Base-by-base conservation (phyloP, 2,329 filamentous ascomycete species). In the Nothophaeocryptopus gaeumannii region DNA sequence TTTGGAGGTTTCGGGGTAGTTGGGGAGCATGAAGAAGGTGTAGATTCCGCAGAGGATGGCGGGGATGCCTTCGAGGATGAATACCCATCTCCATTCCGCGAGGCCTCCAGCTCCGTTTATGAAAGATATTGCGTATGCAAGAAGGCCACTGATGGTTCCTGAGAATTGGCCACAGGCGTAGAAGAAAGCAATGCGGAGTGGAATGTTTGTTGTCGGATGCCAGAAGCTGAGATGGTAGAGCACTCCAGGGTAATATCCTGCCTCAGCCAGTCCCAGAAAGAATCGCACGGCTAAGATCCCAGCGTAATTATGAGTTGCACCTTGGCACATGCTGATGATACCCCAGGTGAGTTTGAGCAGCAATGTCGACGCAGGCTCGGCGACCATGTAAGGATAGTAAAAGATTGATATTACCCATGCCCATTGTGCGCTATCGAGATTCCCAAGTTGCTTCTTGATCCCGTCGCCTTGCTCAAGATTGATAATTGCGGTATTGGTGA, bases 1-100 rank as follows among this genome's bases (percentile, higher is more conserved):
- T 0, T 63, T 67, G 1, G 83, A 80, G 1, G 67, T 73, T 2
- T 67, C 69, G 2, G 83, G 82, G 55, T 81, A 85, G 62, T 85
- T 81, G 46, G 79, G 70, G 60, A 85, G 79, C 37, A 71, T 68
- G 65, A 61, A 54, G 44, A 45, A 55, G 13, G 56, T 56, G 33
- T 58, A 55, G 61, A 74, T 77, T 36, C 73, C 74, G 37, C 61
- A 58, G 45, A 76, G 55, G 37, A 76, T 71, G 1, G 53, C 47
- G 5, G 49, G 53, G 9, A 61, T 61, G 31, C 48, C 52, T 56
- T 60, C 50, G 14, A 58, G 43, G 33, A 60, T 52, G 39, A 60
- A 57, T 15, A 60, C 41, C 54, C 55, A 59, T 29, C 61, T 38
- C 59, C 57, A 62, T 5, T 56, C 61, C 3, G 58, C 52, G 5